Base-by-base conservation (phyloP, 202 grass and related monocot species). In the Elaeis oleifera region DNA sequence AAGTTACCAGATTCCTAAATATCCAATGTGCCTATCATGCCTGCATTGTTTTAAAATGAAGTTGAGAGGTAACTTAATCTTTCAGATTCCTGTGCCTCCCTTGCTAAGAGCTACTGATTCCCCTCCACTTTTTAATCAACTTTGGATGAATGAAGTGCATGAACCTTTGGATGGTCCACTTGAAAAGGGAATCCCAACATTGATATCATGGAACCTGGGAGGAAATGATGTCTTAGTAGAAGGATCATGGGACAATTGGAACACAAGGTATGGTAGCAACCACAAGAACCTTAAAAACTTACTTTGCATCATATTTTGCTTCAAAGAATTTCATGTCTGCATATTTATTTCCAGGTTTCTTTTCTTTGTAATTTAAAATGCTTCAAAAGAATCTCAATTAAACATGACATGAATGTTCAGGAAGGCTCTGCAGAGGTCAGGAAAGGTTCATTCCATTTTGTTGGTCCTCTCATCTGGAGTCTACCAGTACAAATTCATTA, bases 191-290 rank as follows among this genome's bases (percentile, higher is more conserved):
- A 84, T 99, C 72, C 88, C 94, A 25, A 76, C 75, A 71, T 78
- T 99, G 62, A 76, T 99, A 23, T 85, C 89, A 59, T 99, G 94
- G 94, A 94, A 85, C 50, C 78, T 89, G 56, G 94, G 94, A 54
- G 94, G 94, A 73, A 86, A 82, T 27, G 79, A 50, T 75, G 88
- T 89, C 53, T 81, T 71, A 54, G 85, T 99, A 50, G 94, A 99
- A 84, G 94, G 94, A 73, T 99, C 94, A 62, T 99, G 94, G 94
- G 88, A 99, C 79, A 88, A 94, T 49, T 99, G 94, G 94, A 94
- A 70, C 77, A 77, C 94, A 75, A 89, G 88, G 88, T 94, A 70
- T 19, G 74, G 2, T 36, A 36, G 32, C 6, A 36, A 36, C 32
- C 6, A 9, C 32, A 36, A 36, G 32, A 36, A 36, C 32, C 29